Evolutionary conservation across 1,139 yeast species (phyloP), one percentile per base, ranked within the genome.

Genomic region (Geotrichum siamense): DNA sequence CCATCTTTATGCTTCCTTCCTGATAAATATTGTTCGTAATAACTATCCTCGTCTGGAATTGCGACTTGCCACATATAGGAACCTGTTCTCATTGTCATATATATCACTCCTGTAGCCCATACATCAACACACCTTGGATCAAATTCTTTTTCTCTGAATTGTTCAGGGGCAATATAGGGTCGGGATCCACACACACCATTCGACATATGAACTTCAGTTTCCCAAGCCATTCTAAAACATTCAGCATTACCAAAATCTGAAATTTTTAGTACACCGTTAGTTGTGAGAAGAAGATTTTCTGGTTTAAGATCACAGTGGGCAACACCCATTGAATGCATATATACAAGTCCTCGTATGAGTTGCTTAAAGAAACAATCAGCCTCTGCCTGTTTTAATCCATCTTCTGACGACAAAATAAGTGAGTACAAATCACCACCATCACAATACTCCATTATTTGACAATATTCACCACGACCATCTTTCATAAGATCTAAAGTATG

Each of bases 81-180:
- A 1, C 97, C 98, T 0, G 96, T 85, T 58, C 97, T 74, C 97
- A 91, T 89, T 8, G 96, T 96, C 96, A 91, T 87, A 63, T 89
- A 91, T 38, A 91, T 85, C 17, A 91, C 93, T 41, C 97, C 98
- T 63, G 94, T 82, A 0, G 97, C 83, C 98, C 98, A 91, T 38
- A 91, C 78, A 63, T 91, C 97, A 9, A 87, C 93, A 15, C 91
- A 77, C 38, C 97, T 69, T 1, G 97, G 93, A 61, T 91, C 97
- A 62, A 85, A 91, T 54, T 81, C 81, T 34, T 71, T 69, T 39
- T 74, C 76, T 2, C 75, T 73, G 60, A 80, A 91, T 61, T 87
- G 96, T 64, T 91, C 98, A 0, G 98, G 97, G 0, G 97, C 96
- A 59, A 91, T 91, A 61, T 91, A 91, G 1, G 97, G 96, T 6